Percentiles rank a stretch among this genome's conserved stretches.
phyloP scores from a whole-genome alignment of 139 green algal genomes.

The Chlorella sp. region DNA sequence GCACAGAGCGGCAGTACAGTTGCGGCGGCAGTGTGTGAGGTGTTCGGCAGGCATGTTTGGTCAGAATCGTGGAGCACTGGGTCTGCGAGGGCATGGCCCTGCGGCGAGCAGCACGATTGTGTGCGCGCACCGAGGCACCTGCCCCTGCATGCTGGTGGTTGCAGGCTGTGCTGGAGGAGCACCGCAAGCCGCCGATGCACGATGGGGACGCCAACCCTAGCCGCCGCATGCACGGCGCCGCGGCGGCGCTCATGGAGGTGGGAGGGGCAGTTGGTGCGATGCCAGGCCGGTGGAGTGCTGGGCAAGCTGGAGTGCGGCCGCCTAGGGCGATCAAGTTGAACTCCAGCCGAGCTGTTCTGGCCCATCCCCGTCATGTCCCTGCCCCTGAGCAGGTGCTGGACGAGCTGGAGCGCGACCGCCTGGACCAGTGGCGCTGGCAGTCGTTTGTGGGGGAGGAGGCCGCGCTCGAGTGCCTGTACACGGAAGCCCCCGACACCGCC shows the following conservation, averaged over 20 bases:
- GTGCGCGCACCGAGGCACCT: background rate
- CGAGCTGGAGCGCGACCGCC: background rate
- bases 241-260: slow-evolving; percentile 25
- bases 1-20: background rate
- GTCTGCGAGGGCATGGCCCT: too few species aligned
- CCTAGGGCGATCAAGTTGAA: background rate
- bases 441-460: slow-evolving; percentile 42
- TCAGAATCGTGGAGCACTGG: too few species aligned
- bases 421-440: slow-evolving; percentile 25
- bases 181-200: slow-evolving; percentile 4
- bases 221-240: slow-evolving; percentile 28
- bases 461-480: slow-evolving; percentile 30
- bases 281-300: too few species aligned
- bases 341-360: background rate
- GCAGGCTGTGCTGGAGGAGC: slow-evolving; percentile 30
- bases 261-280: too few species aligned
- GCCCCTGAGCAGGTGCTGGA: background rate
- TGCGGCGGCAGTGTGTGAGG: background rate
- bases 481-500: slow-evolving; percentile 13
- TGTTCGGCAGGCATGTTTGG: background rate
- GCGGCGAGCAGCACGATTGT: too few species aligned
- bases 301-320: too few species aligned
- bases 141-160: too few species aligned
- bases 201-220: slow-evolving; percentile 8
- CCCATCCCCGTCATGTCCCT: background rate